phyloP scores from a whole-genome alignment of 1,139 yeast species.

The Starmera stellimalicola region DNA sequence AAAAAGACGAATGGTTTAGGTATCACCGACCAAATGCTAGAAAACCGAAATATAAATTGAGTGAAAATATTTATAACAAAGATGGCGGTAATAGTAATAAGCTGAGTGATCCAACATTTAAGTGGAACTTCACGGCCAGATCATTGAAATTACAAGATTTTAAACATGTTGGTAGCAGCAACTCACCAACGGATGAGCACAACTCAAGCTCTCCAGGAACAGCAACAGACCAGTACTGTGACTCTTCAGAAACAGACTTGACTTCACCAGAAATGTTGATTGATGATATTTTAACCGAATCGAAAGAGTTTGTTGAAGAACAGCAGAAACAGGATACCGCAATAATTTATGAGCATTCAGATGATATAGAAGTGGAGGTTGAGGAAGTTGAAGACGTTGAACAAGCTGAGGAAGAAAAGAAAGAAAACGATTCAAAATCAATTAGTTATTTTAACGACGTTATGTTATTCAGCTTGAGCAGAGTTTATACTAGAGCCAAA shows the following conservation, averaged over 20 bases:
- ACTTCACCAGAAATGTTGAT: constrained; percentile 2
- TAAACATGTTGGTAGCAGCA: not conserved
- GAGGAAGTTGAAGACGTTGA: constrained; percentile 2
- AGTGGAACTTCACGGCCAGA: constrained; percentile 15
- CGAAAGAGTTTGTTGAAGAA: not conserved
- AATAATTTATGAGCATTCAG: constrained; percentile 2
- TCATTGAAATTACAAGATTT: not conserved
- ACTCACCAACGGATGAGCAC: not conserved
- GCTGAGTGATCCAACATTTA: constrained; percentile 15
- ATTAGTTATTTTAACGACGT: constrained; percentile 28
- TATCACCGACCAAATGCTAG: constrained; percentile 16
- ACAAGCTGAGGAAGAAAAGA: constrained; percentile 1
- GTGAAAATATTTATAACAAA: constrained; percentile 19
- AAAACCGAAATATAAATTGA: constrained; percentile 23
- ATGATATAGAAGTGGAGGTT: not conserved
- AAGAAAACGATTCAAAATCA: not conserved
- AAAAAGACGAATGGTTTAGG: constrained; percentile 23
- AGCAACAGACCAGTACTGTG: constrained; percentile 6
- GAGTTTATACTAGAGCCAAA: constrained; percentile 41
- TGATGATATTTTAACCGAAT: not conserved
- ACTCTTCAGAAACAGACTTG: constrained; percentile 2
- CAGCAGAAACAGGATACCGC: constrained; percentile 1
- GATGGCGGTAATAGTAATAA: too few species aligned
- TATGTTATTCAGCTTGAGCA: constrained; percentile 28
- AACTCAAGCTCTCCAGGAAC: constrained; percentile 1